These are phyloP conservation scores for Wickerhamomyces canadensis DNA, from an alignment of 805 yeast genomes.

Conservation along the genomic window DNA sequence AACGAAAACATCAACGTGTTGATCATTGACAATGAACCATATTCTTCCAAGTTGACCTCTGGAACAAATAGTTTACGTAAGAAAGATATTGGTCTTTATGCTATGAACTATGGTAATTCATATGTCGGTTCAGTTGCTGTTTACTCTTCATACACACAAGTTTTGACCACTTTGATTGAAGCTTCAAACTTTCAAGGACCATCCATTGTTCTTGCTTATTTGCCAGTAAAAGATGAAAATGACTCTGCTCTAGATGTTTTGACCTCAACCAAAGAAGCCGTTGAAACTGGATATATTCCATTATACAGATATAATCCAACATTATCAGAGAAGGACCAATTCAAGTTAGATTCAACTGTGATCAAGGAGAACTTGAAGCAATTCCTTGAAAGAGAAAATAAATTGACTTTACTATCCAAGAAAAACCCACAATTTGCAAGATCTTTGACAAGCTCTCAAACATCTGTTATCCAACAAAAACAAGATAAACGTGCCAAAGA, in stretches of 20 bases:
- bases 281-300: conserved; percentile 96
- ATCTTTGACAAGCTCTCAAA: conserved; percentile 58
- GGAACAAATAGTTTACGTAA: conserved; percentile 49
- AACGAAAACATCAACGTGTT: conserved; percentile 77
- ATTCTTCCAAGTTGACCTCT: conserved; percentile 29
- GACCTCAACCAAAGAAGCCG: conserved; percentile 83
- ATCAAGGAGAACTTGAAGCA: conserved; percentile 70
- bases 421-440: conserved; percentile 73
- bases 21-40: conserved; percentile 82
- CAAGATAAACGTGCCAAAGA: conserved; percentile 67
- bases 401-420: conserved; percentile 66
- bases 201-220: conserved; percentile 82
- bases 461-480: conserved; percentile 50
- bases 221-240: conserved; percentile 65
- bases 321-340: conserved; percentile 44
- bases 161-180: conserved; percentile 80
- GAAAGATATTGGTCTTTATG: conserved; percentile 90
- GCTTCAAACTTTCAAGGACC: conserved; percentile 91
- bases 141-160: conserved; percentile 90
- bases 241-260: conserved; percentile 69
- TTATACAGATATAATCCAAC: conserved; percentile 79
- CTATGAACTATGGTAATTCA: conserved; percentile 85
- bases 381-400: conserved; percentile 87
- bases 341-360: conserved; percentile 80
- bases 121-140: conserved; percentile 94